Evolutionary conservation across 23 red algal species (phyloP).

Genomic region (Gracilariopsis chorda): DNA sequence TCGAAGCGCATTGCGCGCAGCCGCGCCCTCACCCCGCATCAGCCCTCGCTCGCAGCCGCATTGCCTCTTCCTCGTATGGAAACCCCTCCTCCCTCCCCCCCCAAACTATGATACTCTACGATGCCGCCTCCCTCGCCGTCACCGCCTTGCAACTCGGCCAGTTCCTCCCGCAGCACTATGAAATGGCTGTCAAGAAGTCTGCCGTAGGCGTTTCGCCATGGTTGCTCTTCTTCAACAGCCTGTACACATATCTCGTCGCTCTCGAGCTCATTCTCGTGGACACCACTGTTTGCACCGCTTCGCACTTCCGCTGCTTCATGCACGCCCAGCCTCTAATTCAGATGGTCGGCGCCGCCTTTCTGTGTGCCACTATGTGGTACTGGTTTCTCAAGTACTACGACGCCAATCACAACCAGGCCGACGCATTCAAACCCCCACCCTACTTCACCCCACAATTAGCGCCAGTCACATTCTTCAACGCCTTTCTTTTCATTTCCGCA

Average conservation of each 20-base stretch:
- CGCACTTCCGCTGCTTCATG: conserved; percentile 61
- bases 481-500: background rate
- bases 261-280: conserved; percentile 66
- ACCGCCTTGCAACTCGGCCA: conserved; percentile 81
- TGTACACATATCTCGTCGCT: conserved; percentile 79
- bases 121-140: conserved; percentile 44
- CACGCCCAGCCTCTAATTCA: conserved; percentile 64
- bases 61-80: too few relatives aligned
- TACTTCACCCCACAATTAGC: conserved; percentile 10
- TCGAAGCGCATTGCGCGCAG: too few relatives aligned
- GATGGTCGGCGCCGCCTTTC: conserved; percentile 50
- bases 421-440: background rate
- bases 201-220: conserved; percentile 70
- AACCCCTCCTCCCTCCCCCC: background rate
- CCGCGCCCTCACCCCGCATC: too few relatives aligned
- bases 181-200: conserved; percentile 53
- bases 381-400: conserved; percentile 74
- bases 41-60: too few relatives aligned
- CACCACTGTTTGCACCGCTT: conserved; percentile 4
- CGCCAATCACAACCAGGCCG: background rate
- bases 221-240: conserved; percentile 75
- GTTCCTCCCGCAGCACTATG: conserved; percentile 83
- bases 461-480: conserved; percentile 42
- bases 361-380: conserved; percentile 72
- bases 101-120: conserved; percentile 7